Percentiles rank a stretch among this genome's conserved stretches.
Conservation (phyloP, 1,139 yeast species). For the Taphrina populina region DNA sequence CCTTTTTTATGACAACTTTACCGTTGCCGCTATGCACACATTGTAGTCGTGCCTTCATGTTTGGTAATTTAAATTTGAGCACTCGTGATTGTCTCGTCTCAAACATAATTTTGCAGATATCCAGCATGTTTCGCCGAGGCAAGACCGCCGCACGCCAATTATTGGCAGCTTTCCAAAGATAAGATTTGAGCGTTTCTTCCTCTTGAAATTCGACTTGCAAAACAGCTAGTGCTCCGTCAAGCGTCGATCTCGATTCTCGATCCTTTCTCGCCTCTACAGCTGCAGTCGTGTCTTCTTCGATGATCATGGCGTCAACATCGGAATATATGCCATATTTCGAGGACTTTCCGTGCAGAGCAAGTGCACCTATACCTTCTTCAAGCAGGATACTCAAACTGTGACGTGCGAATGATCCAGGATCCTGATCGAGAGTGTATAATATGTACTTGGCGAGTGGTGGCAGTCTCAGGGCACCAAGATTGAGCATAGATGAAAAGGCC, state of each 20-base stretch:
- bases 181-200: slow-evolving; percentile 60
- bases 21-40: slow-evolving; percentile 50
- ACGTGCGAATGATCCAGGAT: slow-evolving; percentile 56
- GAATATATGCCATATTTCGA: slow-evolving; percentile 34
- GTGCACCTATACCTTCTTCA: slow-evolving; percentile 57
- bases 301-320: slow-evolving; percentile 46
- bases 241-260: slow-evolving; percentile 50
- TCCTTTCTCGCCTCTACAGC: slow-evolving; percentile 49
- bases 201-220: slow-evolving; percentile 63
- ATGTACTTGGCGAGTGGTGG: slow-evolving; percentile 60
- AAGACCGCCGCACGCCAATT: slow-evolving; percentile 52
- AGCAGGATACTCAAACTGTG: slow-evolving; percentile 54
- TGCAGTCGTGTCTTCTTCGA: slow-evolving; percentile 48
- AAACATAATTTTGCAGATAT: slow-evolving; percentile 63
- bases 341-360: slow-evolving; percentile 63
- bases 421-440: slow-evolving; percentile 59
- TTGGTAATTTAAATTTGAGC: slow-evolving; percentile 66
- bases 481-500: slow-evolving; percentile 68
- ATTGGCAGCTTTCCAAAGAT: slow-evolving; percentile 71
- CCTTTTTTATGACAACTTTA: slow-evolving; percentile 44
- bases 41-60: slow-evolving; percentile 51
- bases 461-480: slow-evolving; percentile 75
- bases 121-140: slow-evolving; percentile 64
- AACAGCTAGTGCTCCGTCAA: slow-evolving; percentile 64
- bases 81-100: slow-evolving; percentile 61